Conservation (phyloP, 2,329 filamentous ascomycete species). For the Xenosphaeropsis pyriputrescens region DNA sequence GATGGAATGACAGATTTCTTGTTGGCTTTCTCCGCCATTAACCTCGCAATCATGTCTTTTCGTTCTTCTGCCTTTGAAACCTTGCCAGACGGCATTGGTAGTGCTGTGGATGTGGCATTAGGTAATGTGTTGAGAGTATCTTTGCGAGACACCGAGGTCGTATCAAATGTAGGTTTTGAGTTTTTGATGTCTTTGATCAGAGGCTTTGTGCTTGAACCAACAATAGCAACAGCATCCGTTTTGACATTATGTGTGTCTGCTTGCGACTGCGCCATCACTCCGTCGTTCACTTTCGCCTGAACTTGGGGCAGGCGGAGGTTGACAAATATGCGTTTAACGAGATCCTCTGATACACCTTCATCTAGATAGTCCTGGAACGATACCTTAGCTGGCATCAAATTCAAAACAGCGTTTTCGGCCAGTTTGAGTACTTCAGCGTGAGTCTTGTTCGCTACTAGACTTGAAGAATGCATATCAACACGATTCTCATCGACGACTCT, state of each 20-base stretch:
- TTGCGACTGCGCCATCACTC: neutral
- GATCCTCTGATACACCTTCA: constrained; percentile 51
- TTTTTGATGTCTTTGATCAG: too few species aligned
- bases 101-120: neutral
- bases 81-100: neutral
- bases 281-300: constrained; percentile 6
- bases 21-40: constrained; percentile 58
- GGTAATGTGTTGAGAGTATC: neutral
- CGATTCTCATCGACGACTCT: too few species aligned
- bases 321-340: constrained; percentile 51
- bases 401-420: constrained; percentile 53
- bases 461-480: too few species aligned
- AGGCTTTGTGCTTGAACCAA: neutral
- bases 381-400: constrained; percentile 51
- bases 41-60: constrained; percentile 62
- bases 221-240: neutral
- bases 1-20: constrained; percentile 21
- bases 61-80: constrained; percentile 37
- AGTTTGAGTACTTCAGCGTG: constrained; percentile 24
- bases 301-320: constrained; percentile 42
- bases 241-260: neutral
- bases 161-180: too few species aligned
- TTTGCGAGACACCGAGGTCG: neutral
- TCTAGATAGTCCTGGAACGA: constrained; percentile 59
- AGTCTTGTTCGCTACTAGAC: neutral